Percentiles rank a stretch among this genome's conserved stretches.
Conservation (phyloP, 768 basidiomycete species). For the Psilocybe subaeruginosa region DNA sequence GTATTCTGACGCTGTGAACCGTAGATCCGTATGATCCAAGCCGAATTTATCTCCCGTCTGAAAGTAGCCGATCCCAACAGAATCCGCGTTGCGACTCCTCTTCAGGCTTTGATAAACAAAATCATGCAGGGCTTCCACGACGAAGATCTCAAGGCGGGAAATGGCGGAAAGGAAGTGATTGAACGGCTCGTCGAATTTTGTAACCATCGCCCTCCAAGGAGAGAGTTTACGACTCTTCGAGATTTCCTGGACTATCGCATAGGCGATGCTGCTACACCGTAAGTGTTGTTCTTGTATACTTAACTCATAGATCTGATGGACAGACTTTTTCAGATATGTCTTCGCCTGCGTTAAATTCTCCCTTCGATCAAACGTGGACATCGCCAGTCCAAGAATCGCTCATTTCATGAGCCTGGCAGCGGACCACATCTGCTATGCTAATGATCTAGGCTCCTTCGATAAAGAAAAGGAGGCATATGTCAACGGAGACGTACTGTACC, state of each 20-base stretch:
- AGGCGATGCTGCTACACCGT: not conserved
- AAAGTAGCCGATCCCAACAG: not conserved
- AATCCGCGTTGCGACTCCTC: not conserved
- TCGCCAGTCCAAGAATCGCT: not conserved
- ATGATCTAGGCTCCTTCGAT: not conserved
- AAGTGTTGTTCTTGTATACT: not conserved
- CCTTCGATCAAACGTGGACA: not conserved
- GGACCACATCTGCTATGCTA: not conserved
- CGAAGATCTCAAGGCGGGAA: not conserved
- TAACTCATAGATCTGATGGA: not conserved
- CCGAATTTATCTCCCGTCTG: not conserved
- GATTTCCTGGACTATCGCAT: not conserved
- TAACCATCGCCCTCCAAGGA: not conserved
- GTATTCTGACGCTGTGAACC: too few species aligned
- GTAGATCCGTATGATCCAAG: not conserved
- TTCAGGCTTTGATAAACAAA: not conserved
- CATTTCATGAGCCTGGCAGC: not conserved
- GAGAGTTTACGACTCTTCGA: not conserved
- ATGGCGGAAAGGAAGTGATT: not conserved
- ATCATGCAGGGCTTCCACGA: not conserved
- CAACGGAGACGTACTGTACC: not conserved
- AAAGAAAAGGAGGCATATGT: not conserved
- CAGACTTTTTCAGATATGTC: not conserved
- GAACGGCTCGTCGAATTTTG: not conserved
- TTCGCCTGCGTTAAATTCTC: not conserved